Evolutionary conservation across 1,139 yeast genomes (phyloP).

Genomic region (Sporopachydermia cereana): DNA sequence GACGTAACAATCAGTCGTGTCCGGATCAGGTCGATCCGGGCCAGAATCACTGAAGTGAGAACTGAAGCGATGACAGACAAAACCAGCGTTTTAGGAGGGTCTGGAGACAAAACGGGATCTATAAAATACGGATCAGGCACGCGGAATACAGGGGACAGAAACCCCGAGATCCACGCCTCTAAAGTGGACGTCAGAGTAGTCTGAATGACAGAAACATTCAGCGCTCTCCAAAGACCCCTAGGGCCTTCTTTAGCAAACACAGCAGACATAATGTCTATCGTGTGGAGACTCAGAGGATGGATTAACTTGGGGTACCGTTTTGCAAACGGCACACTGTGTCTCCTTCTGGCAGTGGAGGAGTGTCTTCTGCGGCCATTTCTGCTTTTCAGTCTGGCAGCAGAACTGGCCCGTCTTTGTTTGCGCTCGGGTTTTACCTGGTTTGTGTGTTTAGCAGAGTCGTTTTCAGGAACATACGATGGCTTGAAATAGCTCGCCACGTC

Average conservation of each 20-base stretch:
- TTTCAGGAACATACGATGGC: neutral
- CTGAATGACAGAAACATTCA: slow-evolving; percentile 74
- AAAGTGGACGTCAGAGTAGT: slow-evolving; percentile 66
- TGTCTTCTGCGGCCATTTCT: neutral
- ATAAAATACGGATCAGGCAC: slow-evolving; percentile 89
- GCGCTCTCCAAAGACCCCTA: slow-evolving; percentile 74
- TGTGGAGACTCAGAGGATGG: slow-evolving; percentile 51
- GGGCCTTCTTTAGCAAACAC: slow-evolving; percentile 71
- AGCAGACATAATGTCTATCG: slow-evolving; percentile 61
- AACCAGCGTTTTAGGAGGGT: slow-evolving; percentile 55
- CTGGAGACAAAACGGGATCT: slow-evolving; percentile 72
- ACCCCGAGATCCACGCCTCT: slow-evolving; percentile 88
- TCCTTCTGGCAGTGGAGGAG: neutral
- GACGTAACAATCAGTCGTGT: slow-evolving; percentile 65
- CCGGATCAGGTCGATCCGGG: slow-evolving; percentile 75
- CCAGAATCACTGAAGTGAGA: slow-evolving; percentile 59
- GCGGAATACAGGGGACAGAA: slow-evolving; percentile 67
- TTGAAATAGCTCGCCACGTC: neutral
- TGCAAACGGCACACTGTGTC: neutral
- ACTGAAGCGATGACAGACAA: slow-evolving; percentile 64
- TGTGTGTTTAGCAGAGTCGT: neutral
- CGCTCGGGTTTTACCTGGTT: neutral
- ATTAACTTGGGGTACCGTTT: slow-evolving; percentile 21
- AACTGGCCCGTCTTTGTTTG: slow-evolving; percentile 3
- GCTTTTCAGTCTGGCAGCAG: neutral